Conservation (phyloP, 768 basidiomycete genomes). For the Tulasnella sp. region DNA sequence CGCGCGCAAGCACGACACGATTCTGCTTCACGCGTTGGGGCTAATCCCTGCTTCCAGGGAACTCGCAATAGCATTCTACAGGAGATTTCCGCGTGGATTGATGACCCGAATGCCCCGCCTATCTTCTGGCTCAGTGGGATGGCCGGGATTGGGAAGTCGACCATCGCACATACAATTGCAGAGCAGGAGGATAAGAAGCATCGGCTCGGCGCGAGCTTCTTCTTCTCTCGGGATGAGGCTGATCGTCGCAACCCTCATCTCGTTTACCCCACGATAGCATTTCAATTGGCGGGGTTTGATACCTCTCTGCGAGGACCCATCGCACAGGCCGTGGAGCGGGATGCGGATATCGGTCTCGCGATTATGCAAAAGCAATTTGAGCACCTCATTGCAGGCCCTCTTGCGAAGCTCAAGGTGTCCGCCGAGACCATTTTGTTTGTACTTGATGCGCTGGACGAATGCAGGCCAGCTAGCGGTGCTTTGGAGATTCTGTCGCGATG, state of each 20-base stretch:
- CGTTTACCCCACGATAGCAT: slow-evolving; percentile 33
- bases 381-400: not conserved
- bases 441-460: slow-evolving; percentile 37
- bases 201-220: slow-evolving; percentile 33
- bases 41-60: not conserved
- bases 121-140: slow-evolving; percentile 32
- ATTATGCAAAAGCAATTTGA: slow-evolving; percentile 23
- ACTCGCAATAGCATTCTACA: not conserved
- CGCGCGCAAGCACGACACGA: slow-evolving; percentile 2
- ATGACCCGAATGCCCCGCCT: not conserved
- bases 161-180: slow-evolving; percentile 34
- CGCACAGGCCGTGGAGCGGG: slow-evolving; percentile 8
- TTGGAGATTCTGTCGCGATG: slow-evolving; percentile 26
- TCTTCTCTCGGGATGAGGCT: slow-evolving; percentile 28
- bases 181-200: slow-evolving; percentile 23
- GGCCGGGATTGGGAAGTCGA: slow-evolving; percentile 37
- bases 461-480: slow-evolving; percentile 15
- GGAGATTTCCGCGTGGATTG: not conserved
- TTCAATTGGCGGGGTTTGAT: slow-evolving; percentile 27
- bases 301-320: not conserved
- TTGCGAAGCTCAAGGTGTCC: not conserved
- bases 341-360: slow-evolving; percentile 1
- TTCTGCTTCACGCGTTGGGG: not conserved
- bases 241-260: slow-evolving; percentile 24
- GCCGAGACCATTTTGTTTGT: slow-evolving; percentile 28